Conservation (phyloP, 2,329 filamentous ascomycete genomes). For the Aspergillus aculeatinus region DNA sequence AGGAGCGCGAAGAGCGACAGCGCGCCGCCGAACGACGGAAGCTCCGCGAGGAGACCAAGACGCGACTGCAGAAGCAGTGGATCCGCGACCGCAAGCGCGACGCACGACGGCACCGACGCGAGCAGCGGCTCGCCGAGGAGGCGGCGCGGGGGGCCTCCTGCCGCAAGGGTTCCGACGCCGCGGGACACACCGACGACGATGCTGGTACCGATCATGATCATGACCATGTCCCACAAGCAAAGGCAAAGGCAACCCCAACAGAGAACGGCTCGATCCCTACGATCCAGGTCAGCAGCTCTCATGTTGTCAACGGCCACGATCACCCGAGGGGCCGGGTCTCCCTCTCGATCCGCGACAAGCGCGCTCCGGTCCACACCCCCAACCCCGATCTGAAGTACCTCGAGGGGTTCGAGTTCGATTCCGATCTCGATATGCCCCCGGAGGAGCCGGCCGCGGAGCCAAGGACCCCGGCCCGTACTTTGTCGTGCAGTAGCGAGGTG, state of each 20-base stretch:
- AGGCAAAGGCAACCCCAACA: slow-evolving; percentile 8
- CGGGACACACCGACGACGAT: slow-evolving; percentile 24
- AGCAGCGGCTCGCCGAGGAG: slow-evolving; percentile 27
- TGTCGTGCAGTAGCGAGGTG: slow-evolving; percentile 14
- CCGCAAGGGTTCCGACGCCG: background rate
- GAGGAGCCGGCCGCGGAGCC: slow-evolving; percentile 25
- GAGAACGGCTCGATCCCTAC: slow-evolving; percentile 26
- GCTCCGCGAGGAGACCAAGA: slow-evolving; percentile 39
- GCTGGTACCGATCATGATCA: slow-evolving; percentile 17
- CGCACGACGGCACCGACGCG: slow-evolving; percentile 31
- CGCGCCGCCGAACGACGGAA: slow-evolving; percentile 37
- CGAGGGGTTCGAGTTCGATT: slow-evolving; percentile 45
- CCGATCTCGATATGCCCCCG: slow-evolving; percentile 42
- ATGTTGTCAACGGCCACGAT: slow-evolving; percentile 15
- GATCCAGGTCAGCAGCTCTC: slow-evolving; percentile 30
- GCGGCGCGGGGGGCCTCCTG: slow-evolving; percentile 5
- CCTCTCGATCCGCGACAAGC: slow-evolving; percentile 8
- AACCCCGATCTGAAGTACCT: slow-evolving; percentile 36
- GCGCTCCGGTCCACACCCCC: slow-evolving; percentile 19
- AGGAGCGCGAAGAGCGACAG: slow-evolving; percentile 37
- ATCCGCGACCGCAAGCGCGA: slow-evolving; percentile 40
- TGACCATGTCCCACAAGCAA: slow-evolving; percentile 28
- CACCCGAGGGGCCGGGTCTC: background rate
- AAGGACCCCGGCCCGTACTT: slow-evolving; percentile 5
- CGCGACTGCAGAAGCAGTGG: slow-evolving; percentile 42